Evolutionary conservation across 768 basidiomycete species (phyloP).

Genomic region (Kwoniella europaea): DNA sequence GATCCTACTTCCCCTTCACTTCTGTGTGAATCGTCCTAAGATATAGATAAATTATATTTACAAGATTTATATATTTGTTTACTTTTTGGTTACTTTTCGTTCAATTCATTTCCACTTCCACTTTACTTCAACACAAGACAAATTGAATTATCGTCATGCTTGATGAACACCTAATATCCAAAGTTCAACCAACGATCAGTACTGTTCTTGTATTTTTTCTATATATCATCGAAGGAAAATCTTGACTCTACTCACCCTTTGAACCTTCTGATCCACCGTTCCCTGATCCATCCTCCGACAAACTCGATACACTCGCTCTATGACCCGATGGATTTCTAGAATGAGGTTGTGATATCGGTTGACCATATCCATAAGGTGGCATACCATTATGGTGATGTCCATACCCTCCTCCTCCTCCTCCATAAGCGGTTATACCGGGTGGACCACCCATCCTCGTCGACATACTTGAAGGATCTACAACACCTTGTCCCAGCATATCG

Average conservation of each 20-base stretch:
- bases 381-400: slow-evolving; percentile 30
- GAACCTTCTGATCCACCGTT: slow-evolving; percentile 41
- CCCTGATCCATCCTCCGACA: slow-evolving; percentile 45
- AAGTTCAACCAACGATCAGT: too few relatives aligned
- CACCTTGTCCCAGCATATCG: slow-evolving; percentile 46
- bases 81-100: neutral
- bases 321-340: slow-evolving; percentile 26
- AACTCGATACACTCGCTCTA: slow-evolving; percentile 41
- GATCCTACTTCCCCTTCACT: too few relatives aligned
- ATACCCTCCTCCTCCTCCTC: slow-evolving; percentile 19
- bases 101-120: neutral
- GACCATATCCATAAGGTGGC: slow-evolving; percentile 26
- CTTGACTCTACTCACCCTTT: slow-evolving; percentile 20
- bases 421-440: slow-evolving; percentile 19
- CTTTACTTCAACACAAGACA: neutral
- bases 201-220: too few relatives aligned
- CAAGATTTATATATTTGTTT: neutral
- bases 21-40: too few relatives aligned
- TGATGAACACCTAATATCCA: slow-evolving; percentile 17
- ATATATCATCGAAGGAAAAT: too few relatives aligned
- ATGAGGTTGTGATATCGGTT: slow-evolving; percentile 24
- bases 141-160: slow-evolving; percentile 4
- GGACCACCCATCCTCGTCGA: slow-evolving; percentile 25
- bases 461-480: slow-evolving; percentile 47
- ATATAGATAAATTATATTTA: too few relatives aligned